These are phyloP conservation scores for Sarocladium strictum DNA, from an alignment of 2,329 filamentous ascomycete genomes.

Conservation along the genomic window DNA sequence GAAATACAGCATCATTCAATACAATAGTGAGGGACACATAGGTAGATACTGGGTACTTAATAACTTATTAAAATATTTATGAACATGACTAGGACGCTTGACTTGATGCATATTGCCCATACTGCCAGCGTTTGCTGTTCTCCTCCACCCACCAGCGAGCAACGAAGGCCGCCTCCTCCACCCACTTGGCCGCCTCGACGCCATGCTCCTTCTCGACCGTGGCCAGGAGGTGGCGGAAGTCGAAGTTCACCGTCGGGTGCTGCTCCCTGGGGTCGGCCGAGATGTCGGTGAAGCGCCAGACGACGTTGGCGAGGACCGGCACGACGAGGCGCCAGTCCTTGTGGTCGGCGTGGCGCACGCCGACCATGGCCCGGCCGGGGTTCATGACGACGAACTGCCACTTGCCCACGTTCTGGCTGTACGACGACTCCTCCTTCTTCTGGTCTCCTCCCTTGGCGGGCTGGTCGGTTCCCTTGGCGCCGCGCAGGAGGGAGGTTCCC, in stretches of 20 bases:
- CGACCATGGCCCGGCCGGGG: conserved; percentile 26
- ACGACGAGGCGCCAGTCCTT: conserved; percentile 24
- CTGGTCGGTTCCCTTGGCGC: neutral
- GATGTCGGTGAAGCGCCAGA: conserved; percentile 26
- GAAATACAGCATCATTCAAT: too few species aligned
- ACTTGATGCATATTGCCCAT: conserved; percentile 15
- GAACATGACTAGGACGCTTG: too few species aligned
- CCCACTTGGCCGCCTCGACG: conserved; percentile 23
- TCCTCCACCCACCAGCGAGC: conserved; percentile 29
- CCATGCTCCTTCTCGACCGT: conserved; percentile 19
- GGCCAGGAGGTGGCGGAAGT: conserved; percentile 13
- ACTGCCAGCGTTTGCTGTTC: conserved; percentile 28
- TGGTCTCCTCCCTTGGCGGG: neutral
- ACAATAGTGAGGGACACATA: neutral
- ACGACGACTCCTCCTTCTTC: conserved; percentile 9
- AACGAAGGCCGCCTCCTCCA: conserved; percentile 25
- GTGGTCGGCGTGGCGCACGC: conserved; percentile 25
- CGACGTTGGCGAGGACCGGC: conserved; percentile 24
- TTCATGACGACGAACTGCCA: conserved; percentile 30
- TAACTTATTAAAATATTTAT: too few species aligned
- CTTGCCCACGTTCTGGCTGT: conserved; percentile 16
- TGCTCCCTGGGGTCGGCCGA: conserved; percentile 22
- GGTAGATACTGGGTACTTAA: too few species aligned
- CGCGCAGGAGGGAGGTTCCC: conserved; percentile 29
- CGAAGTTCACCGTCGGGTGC: conserved; percentile 10